phyloP scores from a whole-genome alignment of 805 yeast species.

The Dipodascus albidus region DNA sequence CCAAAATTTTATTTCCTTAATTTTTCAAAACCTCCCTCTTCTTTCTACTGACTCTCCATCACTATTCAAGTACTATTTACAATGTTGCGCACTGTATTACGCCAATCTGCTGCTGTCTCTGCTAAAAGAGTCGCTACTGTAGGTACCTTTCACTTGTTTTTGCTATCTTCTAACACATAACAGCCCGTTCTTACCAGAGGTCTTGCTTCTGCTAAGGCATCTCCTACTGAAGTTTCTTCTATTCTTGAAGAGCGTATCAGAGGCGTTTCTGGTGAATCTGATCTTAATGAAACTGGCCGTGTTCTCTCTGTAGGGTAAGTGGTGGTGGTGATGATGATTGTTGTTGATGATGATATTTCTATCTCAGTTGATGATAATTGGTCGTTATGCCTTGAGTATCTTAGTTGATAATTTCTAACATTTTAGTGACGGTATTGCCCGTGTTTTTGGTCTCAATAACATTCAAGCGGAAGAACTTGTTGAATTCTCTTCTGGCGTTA shows the following conservation, averaged over 20 bases:
- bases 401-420: neutral
- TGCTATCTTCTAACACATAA: too few species aligned
- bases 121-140: constrained; percentile 23
- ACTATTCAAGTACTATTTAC: neutral
- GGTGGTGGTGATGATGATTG: constrained; percentile 5
- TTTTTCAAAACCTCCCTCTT: neutral
- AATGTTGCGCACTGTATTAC: constrained; percentile 32
- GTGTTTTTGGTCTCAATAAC: constrained; percentile 99
- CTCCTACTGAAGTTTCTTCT: constrained; percentile 98
- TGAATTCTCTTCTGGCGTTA: constrained; percentile 98
- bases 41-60: neutral
- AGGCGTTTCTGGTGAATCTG: constrained; percentile 96
- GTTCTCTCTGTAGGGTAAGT: constrained; percentile 94
- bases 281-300: constrained; percentile 98
- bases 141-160: constrained; percentile 9
- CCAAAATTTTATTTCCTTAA: neutral
- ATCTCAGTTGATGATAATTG: too few species aligned
- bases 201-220: constrained; percentile 86
- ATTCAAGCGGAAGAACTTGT: constrained; percentile 99
- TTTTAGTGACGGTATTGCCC: constrained; percentile 97
- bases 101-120: constrained; percentile 27
- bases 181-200: constrained; percentile 53
- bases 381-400: neutral
- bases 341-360: neutral
- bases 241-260: constrained; percentile 98